A percentile compares a stretch with the other conserved stretches of the same genome.
Conservation (phyloP, 2,329 filamentous ascomycete genomes). For the Raffaelea albimanens region DNA sequence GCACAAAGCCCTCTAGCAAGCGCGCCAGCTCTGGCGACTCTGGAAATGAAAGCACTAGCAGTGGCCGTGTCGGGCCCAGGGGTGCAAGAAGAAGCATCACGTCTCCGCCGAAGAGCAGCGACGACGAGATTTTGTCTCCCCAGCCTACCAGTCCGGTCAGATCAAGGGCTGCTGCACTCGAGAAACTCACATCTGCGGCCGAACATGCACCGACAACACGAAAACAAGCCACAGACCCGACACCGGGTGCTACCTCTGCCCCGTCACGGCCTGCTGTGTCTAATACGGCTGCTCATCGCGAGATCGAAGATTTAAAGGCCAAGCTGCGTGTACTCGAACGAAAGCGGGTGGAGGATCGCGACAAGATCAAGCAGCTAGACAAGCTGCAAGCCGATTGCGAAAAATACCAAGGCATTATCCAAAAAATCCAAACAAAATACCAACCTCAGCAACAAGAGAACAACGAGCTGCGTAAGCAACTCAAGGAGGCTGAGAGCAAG, state of each 20-base stretch:
- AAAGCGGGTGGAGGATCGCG: constrained; percentile 75
- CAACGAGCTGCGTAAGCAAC: constrained; percentile 60
- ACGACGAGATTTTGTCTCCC: constrained; percentile 39
- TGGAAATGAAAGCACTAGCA: constrained; percentile 24
- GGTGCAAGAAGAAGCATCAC: constrained; percentile 21
- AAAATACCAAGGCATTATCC: constrained; percentile 73
- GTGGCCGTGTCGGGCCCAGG: constrained; percentile 20
- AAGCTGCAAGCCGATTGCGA: constrained; percentile 67
- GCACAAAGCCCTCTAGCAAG: constrained; percentile 27
- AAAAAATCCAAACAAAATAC: constrained; percentile 83
- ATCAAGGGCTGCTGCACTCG: constrained; percentile 40
- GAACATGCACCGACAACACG: constrained; percentile 13
- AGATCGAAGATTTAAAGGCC: constrained; percentile 80
- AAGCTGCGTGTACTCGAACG: constrained; percentile 83
- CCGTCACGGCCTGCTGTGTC: constrained; percentile 19
- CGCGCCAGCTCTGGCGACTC: constrained; percentile 39
- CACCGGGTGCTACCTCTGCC: constrained; percentile 16
- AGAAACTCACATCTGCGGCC: constrained; percentile 34
- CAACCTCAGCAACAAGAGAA: constrained; percentile 78
- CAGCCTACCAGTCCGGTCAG: constrained; percentile 41
- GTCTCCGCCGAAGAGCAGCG: constrained; percentile 38
- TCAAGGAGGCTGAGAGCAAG: constrained; percentile 65
- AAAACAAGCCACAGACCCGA: not conserved
- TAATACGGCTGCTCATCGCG: constrained; percentile 42
- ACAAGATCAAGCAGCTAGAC: constrained; percentile 72